Conservation (phyloP, 2,329 filamentous ascomycete genomes). For the Cryoendolithus antarcticus region DNA sequence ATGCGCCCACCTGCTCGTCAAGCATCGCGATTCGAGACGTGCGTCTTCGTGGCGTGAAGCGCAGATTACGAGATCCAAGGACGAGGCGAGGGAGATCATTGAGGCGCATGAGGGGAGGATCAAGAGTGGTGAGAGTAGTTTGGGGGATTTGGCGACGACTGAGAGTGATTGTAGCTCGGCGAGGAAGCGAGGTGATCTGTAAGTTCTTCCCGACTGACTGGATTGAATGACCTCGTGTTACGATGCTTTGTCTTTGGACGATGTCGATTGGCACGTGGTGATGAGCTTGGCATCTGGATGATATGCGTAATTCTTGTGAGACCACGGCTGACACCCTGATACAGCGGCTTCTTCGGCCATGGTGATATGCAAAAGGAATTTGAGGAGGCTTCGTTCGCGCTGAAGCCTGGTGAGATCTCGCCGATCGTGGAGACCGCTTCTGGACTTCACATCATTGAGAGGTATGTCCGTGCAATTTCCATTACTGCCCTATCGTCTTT, state of each 20-base stretch:
- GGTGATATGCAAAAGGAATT: conserved; percentile 99
- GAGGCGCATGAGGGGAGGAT: conserved; percentile 65
- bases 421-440: conserved; percentile 82
- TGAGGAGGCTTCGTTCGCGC: conserved; percentile 85
- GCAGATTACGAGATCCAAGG: conserved; percentile 76
- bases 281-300: no score
- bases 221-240: neutral
- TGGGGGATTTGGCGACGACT: conserved; percentile 73
- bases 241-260: no score
- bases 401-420: conserved; percentile 79
- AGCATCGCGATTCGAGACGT: conserved; percentile 78
- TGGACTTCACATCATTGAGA: conserved; percentile 88
- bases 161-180: conserved; percentile 96
- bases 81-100: conserved; percentile 72
- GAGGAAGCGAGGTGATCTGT: conserved; percentile 82
- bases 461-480: conserved; percentile 41
- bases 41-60: conserved; percentile 89
- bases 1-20: conserved; percentile 82
- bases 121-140: conserved; percentile 50
- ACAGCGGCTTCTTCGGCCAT: conserved; percentile 74
- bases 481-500: no score
- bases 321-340: conserved; percentile 2
- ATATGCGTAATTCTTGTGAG: neutral
- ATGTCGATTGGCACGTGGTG: no score
- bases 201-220: conserved; percentile 24